A percentile compares a stretch with the other conserved stretches of the same genome.
Conservation (phyloP, 1,284 basidiomycete species). For the Laetiporus sulphureus region DNA sequence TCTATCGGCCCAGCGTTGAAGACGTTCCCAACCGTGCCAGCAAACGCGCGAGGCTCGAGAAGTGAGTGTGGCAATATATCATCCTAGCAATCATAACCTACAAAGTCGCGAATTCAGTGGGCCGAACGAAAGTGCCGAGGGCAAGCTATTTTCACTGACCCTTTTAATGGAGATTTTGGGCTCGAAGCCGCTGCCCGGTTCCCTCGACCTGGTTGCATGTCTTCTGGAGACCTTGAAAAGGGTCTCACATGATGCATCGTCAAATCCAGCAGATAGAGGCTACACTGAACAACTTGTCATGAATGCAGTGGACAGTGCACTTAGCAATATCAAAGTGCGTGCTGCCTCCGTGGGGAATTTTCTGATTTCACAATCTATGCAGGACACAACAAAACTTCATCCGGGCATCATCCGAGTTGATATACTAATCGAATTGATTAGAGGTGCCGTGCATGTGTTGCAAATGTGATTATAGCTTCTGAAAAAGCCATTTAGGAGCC, state of each 20-base stretch:
- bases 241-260: conserved; percentile 48
- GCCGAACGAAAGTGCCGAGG: conserved; percentile 8
- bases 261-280: conserved; percentile 53
- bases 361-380: conserved; percentile 2
- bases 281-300: conserved; percentile 87
- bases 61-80: no score
- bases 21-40: conserved; percentile 40
- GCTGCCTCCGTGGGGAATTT: background rate
- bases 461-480: no score
- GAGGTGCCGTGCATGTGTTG: no score
- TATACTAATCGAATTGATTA: conserved; percentile 81
- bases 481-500: conserved; percentile 54
- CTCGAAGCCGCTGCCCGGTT: conserved; percentile 56
- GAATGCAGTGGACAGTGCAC: conserved; percentile 69
- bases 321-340: conserved; percentile 55
- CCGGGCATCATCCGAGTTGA: conserved; percentile 63
- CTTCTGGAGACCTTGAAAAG: conserved; percentile 73
- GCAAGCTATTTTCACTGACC: conserved; percentile 41
- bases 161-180: conserved; percentile 70
- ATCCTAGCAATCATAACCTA: no score
- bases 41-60: conserved; percentile 56
- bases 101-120: no score
- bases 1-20: conserved; percentile 38
- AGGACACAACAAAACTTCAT: conserved; percentile 26
- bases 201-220: conserved; percentile 64